phyloP scores from a whole-genome alignment of 1,139 yeast species.

The Taphrina communis region DNA sequence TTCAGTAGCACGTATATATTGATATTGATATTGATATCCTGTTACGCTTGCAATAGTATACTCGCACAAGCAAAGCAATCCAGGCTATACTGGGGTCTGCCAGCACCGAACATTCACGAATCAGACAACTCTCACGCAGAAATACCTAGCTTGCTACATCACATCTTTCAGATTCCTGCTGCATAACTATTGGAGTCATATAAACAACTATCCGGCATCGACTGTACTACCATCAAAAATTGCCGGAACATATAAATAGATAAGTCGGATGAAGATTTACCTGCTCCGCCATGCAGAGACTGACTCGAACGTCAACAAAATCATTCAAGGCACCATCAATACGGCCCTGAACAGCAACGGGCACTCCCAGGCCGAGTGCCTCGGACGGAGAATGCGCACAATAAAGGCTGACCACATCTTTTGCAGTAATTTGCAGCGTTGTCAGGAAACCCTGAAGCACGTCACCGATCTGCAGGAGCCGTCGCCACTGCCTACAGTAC shows the following conservation, averaged over 20 bases:
- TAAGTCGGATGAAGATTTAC: constrained; percentile 24
- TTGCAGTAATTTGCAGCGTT: constrained; percentile 31
- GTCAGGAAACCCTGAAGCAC: constrained; percentile 33
- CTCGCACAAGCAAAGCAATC: no score
- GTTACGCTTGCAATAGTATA: no score
- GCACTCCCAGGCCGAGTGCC: constrained; percentile 26
- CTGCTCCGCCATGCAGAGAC: constrained; percentile 36
- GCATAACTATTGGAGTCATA: no score
- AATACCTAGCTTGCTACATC: no score
- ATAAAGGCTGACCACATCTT: constrained; percentile 10
- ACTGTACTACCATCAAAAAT: background rate
- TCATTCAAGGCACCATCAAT: constrained; percentile 37
- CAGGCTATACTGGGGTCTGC: no score
- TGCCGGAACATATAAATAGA: background rate
- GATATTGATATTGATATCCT: no score
- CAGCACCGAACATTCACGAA: no score
- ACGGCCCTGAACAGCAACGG: constrained; percentile 31
- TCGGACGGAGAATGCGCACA: constrained; percentile 17
- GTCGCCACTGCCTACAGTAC: background rate
- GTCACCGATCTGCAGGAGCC: constrained; percentile 10
- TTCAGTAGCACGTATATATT: no score
- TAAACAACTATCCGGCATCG: no score
- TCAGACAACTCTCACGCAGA: no score
- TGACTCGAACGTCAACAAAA: constrained; percentile 26
- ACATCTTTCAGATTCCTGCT: no score